These are phyloP conservation scores for Vicia villosa DNA, from an alignment of 306 rosid species.

Conservation along the genomic window DNA sequence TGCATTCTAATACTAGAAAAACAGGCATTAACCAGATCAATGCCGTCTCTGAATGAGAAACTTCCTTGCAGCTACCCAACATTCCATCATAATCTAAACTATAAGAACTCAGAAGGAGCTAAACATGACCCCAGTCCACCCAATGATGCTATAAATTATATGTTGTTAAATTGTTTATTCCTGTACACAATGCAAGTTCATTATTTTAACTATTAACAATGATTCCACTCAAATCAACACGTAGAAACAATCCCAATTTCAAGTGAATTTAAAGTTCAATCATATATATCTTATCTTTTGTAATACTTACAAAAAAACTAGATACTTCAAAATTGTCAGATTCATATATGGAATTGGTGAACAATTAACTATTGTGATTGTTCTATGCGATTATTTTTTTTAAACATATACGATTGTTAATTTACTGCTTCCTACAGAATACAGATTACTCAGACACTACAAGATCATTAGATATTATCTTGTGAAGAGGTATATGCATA, in stretches of 20 bases:
- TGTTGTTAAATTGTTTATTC: neutral
- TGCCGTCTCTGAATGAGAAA: neutral
- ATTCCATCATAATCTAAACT: slow-evolving; percentile 4
- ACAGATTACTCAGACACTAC: neutral
- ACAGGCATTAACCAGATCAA: slow-evolving; percentile 8
- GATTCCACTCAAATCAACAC: neutral
- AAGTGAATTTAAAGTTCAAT: neutral
- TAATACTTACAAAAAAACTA: neutral
- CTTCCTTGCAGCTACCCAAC: slow-evolving; percentile 3
- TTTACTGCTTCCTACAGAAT: neutral
- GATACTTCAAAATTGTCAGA: neutral
- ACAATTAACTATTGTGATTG: neutral
- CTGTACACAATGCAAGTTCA: neutral
- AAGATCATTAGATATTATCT: slow-evolving; percentile 24
- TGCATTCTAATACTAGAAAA: neutral
- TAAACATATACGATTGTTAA: neutral
- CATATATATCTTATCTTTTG: neutral
- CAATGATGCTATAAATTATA: neutral
- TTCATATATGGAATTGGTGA: neutral
- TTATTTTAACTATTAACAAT: neutral
- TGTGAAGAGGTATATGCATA: slow-evolving; percentile 2
- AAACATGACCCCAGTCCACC: neutral
- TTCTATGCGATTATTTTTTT: neutral
- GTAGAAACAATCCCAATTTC: neutral
- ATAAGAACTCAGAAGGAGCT: neutral